A percentile compares a stretch with the other conserved stretches of the same genome.
Conservation (phyloP, 1,284 basidiomycete species). For the Cystobasidium sp. region DNA sequence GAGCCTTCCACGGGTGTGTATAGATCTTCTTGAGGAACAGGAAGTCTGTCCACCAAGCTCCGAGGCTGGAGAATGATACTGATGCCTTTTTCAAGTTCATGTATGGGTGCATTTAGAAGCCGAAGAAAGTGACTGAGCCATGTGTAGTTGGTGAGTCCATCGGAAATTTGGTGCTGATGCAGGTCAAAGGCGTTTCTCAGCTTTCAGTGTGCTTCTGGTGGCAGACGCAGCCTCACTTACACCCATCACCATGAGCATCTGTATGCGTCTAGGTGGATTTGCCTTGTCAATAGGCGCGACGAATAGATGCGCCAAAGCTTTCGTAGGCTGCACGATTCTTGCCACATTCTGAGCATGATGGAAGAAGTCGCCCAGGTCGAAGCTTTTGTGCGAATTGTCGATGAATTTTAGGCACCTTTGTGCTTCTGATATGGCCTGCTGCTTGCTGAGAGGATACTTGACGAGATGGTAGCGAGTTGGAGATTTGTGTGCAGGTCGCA, state of each 20-base stretch:
- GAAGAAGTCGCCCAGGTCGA: slow-evolving; percentile 25
- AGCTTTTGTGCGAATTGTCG: neutral
- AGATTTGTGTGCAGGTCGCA: slow-evolving; percentile 6
- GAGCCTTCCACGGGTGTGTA: slow-evolving; percentile 18
- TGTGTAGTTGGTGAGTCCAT: slow-evolving; percentile 40
- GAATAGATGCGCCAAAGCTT: slow-evolving; percentile 31
- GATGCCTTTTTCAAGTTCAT: neutral
- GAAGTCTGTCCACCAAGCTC: slow-evolving; percentile 5
- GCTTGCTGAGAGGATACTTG: neutral
- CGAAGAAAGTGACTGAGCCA: slow-evolving; percentile 31
- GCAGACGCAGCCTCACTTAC: neutral
- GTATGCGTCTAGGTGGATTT: neutral
- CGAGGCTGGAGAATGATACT: neutral
- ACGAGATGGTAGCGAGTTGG: slow-evolving; percentile 23
- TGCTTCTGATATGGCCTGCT: slow-evolving; percentile 9
- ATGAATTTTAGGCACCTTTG: neutral
- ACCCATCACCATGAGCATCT: slow-evolving; percentile 26
- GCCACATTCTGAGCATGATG: slow-evolving; percentile 34
- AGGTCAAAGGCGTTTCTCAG: neutral
- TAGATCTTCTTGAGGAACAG: slow-evolving; percentile 35
- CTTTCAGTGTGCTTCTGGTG: neutral
- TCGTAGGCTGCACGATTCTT: slow-evolving; percentile 20
- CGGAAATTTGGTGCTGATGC: slow-evolving; percentile 33
- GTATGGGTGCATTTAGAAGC: slow-evolving; percentile 11
- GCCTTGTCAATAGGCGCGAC: neutral